Percentiles rank a stretch among this genome's conserved stretches.
Evolutionary conservation across 2,329 filamentous ascomycete genomes (phyloP).

Genomic region (Diplodia mutila): DNA sequence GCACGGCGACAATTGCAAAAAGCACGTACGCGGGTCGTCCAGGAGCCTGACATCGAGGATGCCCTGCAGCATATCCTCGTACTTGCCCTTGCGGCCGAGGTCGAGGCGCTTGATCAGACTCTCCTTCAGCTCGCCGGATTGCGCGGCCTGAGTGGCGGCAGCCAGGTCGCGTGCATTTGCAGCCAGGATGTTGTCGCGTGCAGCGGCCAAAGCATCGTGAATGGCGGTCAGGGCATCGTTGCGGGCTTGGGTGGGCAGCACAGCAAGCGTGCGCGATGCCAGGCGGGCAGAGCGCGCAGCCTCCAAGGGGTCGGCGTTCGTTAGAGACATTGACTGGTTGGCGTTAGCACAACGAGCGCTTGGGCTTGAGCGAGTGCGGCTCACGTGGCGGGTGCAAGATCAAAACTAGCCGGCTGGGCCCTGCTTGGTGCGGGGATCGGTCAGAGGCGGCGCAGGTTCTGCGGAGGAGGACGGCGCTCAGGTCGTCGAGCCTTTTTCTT

Average conservation of each 20-base stretch:
- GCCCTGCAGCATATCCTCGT: slow-evolving; percentile 95
- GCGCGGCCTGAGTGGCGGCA: slow-evolving; percentile 71
- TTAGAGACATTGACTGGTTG: slow-evolving; percentile 73
- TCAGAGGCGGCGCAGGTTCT: background rate
- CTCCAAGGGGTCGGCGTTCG: slow-evolving; percentile 77
- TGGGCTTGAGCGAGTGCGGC: background rate
- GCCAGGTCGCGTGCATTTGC: slow-evolving; percentile 86
- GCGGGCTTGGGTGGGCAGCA: slow-evolving; percentile 73
- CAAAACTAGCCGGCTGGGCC: background rate
- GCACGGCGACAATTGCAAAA: background rate
- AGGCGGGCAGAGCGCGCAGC: slow-evolving; percentile 77
- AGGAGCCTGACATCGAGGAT: slow-evolving; percentile 85
- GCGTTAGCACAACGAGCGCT: background rate
- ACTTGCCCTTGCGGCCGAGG: slow-evolving; percentile 84
- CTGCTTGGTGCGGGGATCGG: slow-evolving; percentile 16
- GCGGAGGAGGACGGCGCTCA: slow-evolving; percentile 1
- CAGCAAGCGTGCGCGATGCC: slow-evolving; percentile 81
- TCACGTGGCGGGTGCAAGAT: background rate
- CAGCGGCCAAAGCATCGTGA: slow-evolving; percentile 71
- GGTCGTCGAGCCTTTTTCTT: slow-evolving; percentile 2
- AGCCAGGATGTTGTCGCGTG: slow-evolving; percentile 75
- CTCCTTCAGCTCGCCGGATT: slow-evolving; percentile 74
- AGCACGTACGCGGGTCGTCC: slow-evolving; percentile 75
- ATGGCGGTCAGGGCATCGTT: slow-evolving; percentile 86
- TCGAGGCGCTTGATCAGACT: slow-evolving; percentile 89